A percentile compares a stretch with the other conserved stretches of the same genome.
These are phyloP conservation scores for Trametes gibbosa DNA, from an alignment of 768 basidiomycete species.

Conservation along the genomic window DNA sequence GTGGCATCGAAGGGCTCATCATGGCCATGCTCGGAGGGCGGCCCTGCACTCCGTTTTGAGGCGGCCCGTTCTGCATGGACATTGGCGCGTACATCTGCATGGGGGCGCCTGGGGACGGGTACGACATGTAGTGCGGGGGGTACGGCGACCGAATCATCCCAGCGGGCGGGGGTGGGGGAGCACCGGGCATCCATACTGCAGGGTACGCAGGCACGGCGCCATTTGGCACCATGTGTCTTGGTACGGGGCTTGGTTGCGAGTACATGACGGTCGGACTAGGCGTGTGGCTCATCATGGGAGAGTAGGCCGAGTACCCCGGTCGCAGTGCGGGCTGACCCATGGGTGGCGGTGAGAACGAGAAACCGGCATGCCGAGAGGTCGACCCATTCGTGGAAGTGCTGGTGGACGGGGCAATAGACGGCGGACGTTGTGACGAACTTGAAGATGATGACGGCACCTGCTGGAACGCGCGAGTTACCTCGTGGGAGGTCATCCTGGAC, in stretches of 20 bases:
- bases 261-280: constrained; percentile 70
- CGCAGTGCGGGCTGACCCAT: constrained; percentile 48
- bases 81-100: constrained; percentile 50
- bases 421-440: constrained; percentile 44
- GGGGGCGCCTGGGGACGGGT: constrained; percentile 50
- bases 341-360: constrained; percentile 32
- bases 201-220: constrained; percentile 62
- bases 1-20: constrained; percentile 73
- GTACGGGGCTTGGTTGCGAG: constrained; percentile 61
- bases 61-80: constrained; percentile 42
- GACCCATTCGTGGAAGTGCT: constrained; percentile 15
- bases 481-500: constrained; percentile 76
- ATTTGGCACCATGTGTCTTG: constrained; percentile 57
- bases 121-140: constrained; percentile 60
- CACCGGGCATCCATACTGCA: constrained; percentile 62
- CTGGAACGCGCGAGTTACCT: constrained; percentile 85
- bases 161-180: constrained; percentile 43
- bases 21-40: constrained; percentile 40
- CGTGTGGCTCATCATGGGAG: constrained; percentile 72
- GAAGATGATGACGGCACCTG: constrained; percentile 69
- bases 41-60: constrained; percentile 35
- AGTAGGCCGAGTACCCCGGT: constrained; percentile 57
- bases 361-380: constrained; percentile 16
- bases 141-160: constrained; percentile 68
- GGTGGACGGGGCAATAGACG: constrained; percentile 12